Base-by-base conservation (phyloP, 371 early-diverging fungal genomes). In the Cladochytrium tenue region DNA sequence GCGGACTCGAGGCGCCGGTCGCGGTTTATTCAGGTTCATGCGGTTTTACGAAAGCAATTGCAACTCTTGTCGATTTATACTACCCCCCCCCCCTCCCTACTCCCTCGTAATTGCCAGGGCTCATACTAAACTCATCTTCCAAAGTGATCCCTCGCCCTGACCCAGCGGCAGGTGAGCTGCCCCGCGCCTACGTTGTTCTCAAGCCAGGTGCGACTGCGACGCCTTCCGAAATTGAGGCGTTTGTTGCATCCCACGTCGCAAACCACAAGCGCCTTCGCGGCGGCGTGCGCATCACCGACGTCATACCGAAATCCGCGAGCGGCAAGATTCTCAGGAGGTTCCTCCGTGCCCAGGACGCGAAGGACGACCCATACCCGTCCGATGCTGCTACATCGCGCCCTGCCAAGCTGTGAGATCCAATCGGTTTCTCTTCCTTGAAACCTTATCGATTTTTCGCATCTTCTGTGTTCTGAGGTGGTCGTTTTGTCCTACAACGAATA, bases 241-340 rank as follows among this genome's bases (percentile, higher is more conserved):
- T 83, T 79, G 81, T 93, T 7, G 80, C 81, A 26, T 68, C 62
- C 0, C 72, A 82, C n/a, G 89, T 92, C 0, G 88, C 91, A 0
- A 77, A 79, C 7, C 84, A 93, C 81, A 94, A 94, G 76, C 75
- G 83, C 58, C 71, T 95, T 53, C 80, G 93, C 25, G 95, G 93
- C 5, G 95, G 94, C 0, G 84, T 91, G n/a, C 77, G 76, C 5
- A 82, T 92, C 66, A 79, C 90, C 2, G 80, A 82, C 7, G 76
- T 69, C 23, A 89, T 94, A n/a, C 95, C 94, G 5, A 94, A 93
- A 69, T 84, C 85, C 35, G 80, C 89, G 0, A 81, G 87, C 56
- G 95, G 93, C 26, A 93, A 94, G 79, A 90, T 93, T 20, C 75
- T 94, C 32, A 74, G 93, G n/a, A 36, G 79, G 2, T 58, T 75